Base-by-base conservation (phyloP, 2,329 filamentous ascomycete genomes). In the Claviceps spartinae region DNA sequence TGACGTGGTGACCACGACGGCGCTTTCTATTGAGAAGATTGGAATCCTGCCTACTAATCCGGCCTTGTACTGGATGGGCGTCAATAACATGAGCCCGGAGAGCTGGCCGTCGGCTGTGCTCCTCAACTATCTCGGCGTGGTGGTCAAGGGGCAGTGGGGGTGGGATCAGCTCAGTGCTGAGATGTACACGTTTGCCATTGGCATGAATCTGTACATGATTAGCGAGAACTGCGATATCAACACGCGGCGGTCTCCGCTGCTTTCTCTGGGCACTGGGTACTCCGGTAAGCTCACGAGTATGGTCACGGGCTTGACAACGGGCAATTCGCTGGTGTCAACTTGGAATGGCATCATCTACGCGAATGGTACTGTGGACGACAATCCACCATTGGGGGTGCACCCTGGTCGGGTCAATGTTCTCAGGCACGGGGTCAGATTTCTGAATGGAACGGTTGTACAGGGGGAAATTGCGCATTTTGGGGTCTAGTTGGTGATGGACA, bases 21-120 rank as follows among this genome's bases (percentile, higher is more conserved):
- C 58, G 0, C 54, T 63, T 18, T 58, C 54, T 14, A 56, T 63
- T 41, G 58, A 68, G 52, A 54, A 53, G 24, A 60, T 65, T 37
- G 65, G 62, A n/a, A 57, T 65, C 4, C 52, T 63, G 20, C 59
- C 61, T 11, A 64, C 63, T 16, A 67, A 67, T 51, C 65, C 65
- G 4, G 54, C 65, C 4, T 54, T 68, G n/a, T 68, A 68, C 57
- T 65, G 60, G 60, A 60, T 61, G 51, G 63, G 64, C 13, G 47
- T 61, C 20, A 61, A 61, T 49, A 55, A 55, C 48, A 65, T 64
- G 57, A 57, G 51, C 22, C 63, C 62, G 3, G 52, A 59, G 37
- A 43, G 40, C 36, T 67, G 61, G 57, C 64, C 64, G 1, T 65
- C 61, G 24, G 64, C 65, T n/a, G 20, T 64, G 2, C 40, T 67